Conservation (phyloP, 768 basidiomycete species). For the Candolleomyces efflorescens region DNA sequence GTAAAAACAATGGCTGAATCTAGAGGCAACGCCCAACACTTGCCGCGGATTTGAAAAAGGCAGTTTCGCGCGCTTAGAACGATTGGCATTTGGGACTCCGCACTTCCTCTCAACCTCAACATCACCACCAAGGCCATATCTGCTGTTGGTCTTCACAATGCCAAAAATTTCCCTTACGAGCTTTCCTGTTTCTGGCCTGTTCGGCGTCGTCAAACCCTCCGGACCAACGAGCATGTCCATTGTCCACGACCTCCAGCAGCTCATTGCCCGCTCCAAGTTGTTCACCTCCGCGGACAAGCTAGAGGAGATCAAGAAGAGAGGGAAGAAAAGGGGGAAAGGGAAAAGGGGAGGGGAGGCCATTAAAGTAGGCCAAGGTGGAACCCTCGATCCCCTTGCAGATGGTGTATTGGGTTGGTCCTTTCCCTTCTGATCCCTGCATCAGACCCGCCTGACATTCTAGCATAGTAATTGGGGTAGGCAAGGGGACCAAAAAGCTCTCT, state of each 20-base stretch:
- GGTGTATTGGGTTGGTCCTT: slow-evolving; percentile 75
- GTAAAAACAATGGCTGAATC: too few species aligned
- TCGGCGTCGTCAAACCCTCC: slow-evolving; percentile 88
- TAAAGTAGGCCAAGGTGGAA: slow-evolving; percentile 93
- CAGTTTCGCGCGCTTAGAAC: background rate
- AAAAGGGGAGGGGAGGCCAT: slow-evolving; percentile 46
- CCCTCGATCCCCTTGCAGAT: slow-evolving; percentile 94
- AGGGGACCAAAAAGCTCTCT: slow-evolving; percentile 82
- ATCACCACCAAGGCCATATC: background rate
- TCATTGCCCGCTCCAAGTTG: slow-evolving; percentile 72
- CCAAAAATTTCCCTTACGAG: slow-evolving; percentile 54
- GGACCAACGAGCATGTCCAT: slow-evolving; percentile 91
- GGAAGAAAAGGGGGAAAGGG: slow-evolving; percentile 37
- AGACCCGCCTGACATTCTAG: background rate
- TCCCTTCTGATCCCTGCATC: background rate
- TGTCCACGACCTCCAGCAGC: slow-evolving; percentile 77
- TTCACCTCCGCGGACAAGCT: slow-evolving; percentile 67
- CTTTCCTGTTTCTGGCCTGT: slow-evolving; percentile 73
- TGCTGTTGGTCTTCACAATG: slow-evolving; percentile 36
- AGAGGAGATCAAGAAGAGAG: slow-evolving; percentile 45
- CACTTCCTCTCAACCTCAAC: background rate
- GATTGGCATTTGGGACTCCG: background rate
- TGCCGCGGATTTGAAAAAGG: too few species aligned
- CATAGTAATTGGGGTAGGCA: slow-evolving; percentile 83
- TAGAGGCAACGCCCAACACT: too few species aligned